Base-by-base conservation (phyloP, 2,329 filamentous ascomycete genomes). In the Nakataea oryzae region DNA sequence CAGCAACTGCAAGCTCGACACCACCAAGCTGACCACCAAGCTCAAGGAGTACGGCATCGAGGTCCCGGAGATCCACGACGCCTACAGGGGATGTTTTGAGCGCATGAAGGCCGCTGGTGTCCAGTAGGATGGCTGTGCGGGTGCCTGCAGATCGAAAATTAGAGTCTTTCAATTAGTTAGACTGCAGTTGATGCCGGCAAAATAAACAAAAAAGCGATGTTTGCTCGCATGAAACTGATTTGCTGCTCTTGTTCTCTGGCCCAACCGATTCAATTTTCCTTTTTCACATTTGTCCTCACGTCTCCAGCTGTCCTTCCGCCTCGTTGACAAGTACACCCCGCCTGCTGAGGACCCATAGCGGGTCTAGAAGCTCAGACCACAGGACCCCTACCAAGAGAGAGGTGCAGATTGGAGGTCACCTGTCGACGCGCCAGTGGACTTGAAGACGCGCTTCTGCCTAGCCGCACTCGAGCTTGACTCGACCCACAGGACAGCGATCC, bases 1-100 rank as follows among this genome's bases (percentile, higher is more conserved):
- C 63, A 86, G 82, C 72, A 89, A 88, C 74, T 89, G 86, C 74
- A 75, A 82, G 73, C 74, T 88, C 58, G 85, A 88, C 71, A 81
- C 81, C 17, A 80, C 78, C 26, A 88, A 88, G 74, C 74, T 89
- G 64, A 78, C 78, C 65, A 78, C 72, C 61, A 86, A 86, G 76
- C 76, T 88, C 63, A 78, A 76, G 68, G 80, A 85, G 73, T 87
- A 86, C 70, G 75, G 75, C 17, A 82, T 80, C 68, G 75, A 79
- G 65, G 75, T 88, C 30, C 83, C 83, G 9, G 84, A 87, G 74
- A 75, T 88, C 57, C 82, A 86, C 67, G 78, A 81, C 65, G 85
- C 84, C 13, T 88, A 88, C 70, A 75, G 77, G 68, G 71, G 72
- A 67, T 87, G 85, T 74, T 88, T 88, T 74, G 79, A 83, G 75